Evolutionary conservation across 345 rosid species (phyloP).

Genomic region (Aegle marmelos): DNA sequence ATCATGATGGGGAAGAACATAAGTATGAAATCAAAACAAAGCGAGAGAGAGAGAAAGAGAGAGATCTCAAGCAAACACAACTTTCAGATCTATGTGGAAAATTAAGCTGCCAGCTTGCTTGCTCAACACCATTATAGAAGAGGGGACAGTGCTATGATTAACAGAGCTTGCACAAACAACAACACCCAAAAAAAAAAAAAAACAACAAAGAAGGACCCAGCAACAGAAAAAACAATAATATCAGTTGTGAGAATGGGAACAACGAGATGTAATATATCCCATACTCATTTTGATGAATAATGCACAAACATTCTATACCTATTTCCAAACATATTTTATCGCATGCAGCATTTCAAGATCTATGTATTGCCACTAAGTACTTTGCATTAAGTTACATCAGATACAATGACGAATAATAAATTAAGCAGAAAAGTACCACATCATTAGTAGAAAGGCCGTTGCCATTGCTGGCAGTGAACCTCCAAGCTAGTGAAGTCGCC

Average conservation of each 20-base stretch:
- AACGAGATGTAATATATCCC: slow-evolving; percentile 20
- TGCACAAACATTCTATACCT: neutral
- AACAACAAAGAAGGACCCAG: neutral
- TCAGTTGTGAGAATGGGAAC: neutral
- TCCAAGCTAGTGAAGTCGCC: slow-evolving; percentile 90
- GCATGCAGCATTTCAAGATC: neutral
- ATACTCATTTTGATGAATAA: neutral
- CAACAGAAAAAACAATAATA: neutral
- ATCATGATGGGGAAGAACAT: slow-evolving; percentile 17
- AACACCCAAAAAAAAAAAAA: neutral
- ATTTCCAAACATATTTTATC: neutral
- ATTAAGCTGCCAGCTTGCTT: slow-evolving; percentile 1
- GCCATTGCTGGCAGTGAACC: slow-evolving; percentile 75
- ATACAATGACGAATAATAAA: neutral
- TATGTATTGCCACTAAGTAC: neutral
- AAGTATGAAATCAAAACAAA: neutral
- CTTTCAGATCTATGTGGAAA: neutral
- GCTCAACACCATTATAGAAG: too few relatives aligned
- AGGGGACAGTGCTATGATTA: neutral
- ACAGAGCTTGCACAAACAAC: neutral
- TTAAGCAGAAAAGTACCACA: slow-evolving; percentile 34
- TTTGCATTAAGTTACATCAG: neutral
- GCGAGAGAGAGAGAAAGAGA: neutral
- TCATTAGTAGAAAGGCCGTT: slow-evolving; percentile 65
- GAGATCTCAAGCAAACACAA: slow-evolving; percentile 7